Evolutionary conservation across 192 early-diverging fungal species (phyloP), one percentile per base, ranked within the genome.

Genomic region (Gigaspora rosea): DNA sequence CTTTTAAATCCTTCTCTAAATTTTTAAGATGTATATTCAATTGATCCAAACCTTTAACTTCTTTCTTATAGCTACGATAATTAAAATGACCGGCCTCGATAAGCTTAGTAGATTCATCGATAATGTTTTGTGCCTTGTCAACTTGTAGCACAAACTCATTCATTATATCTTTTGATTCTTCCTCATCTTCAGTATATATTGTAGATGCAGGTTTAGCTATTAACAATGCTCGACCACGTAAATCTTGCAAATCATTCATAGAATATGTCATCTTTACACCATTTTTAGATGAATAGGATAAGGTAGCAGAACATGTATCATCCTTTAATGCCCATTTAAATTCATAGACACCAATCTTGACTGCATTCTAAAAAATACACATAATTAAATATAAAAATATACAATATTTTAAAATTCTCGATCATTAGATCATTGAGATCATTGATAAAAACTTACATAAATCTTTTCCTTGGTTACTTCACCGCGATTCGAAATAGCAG

Each of bases 211-310:
- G 49, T 56, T 78, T 71, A 16, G 69, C 65, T 20, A 78, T 68
- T 58, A 78, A 48, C 49, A 78, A 47, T 61, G 67, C 76, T 50
- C 76, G 46, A 41, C 76, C 76, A n/a, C 76, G 66, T 49, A 78
- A 61, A 61, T 78, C 76, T 12, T 61, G 56, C 20, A 78, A 71
- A n/a, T 78, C 76, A 58, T 18, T 51, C 9, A 68, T 48, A 63
- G 10, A n/a, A 32, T 78, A 78, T 13, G 58, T 65, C 20, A 35
- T 22, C 18, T 7, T 49, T 8, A 22, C 6, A 20, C 33, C 36
- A n/a, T 13, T 35, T 32, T 78, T 56, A 2, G 36, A 56, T 20
- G 8, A 12, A 61, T 78, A 78, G 4, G 57, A 15, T 32, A 78
- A 58, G 18, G 65, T 54, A n/a, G 71, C 76, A 3, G 52, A 22